Evolutionary conservation across 305 asterid species (phyloP).

Genomic region (Andrographis paniculata): DNA sequence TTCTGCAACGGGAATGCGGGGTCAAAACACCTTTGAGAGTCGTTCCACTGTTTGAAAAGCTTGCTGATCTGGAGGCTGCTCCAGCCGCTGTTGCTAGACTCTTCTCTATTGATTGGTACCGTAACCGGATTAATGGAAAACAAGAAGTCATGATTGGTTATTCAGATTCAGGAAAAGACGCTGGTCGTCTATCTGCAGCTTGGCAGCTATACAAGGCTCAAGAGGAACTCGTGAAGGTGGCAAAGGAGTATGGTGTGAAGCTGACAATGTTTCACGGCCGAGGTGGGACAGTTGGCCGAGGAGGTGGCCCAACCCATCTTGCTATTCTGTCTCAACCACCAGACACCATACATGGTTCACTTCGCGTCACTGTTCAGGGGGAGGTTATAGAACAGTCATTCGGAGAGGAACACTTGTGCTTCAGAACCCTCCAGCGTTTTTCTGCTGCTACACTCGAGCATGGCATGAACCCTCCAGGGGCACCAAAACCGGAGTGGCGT

Average conservation of each 20-base stretch:
- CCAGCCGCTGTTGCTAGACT: conserved; percentile 80
- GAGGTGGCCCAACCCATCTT: conserved; percentile 94
- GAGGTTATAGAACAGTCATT: conserved; percentile 83
- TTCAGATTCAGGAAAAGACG: conserved; percentile 91
- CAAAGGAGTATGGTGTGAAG: conserved; percentile 68
- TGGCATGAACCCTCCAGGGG: conserved; percentile 74
- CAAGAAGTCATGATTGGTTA: conserved; percentile 96
- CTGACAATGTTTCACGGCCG: conserved; percentile 86
- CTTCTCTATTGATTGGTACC: conserved; percentile 78
- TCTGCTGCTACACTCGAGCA: conserved; percentile 94
- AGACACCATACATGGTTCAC: conserved; percentile 78
- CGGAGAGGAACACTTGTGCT: conserved; percentile 88
- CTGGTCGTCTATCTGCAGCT: conserved; percentile 90
- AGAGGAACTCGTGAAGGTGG: conserved; percentile 84
- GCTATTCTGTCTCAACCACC: conserved; percentile 94
- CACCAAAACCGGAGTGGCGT: conserved; percentile 93
- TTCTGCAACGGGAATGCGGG: conserved; percentile 73
- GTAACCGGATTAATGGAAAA: conserved; percentile 62
- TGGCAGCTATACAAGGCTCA: conserved; percentile 90
- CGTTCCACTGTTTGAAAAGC: conserved; percentile 77
- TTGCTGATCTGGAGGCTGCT: conserved; percentile 79
- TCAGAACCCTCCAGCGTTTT: conserved; percentile 78
- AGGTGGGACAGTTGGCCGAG: conserved; percentile 86
- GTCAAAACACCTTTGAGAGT: conserved; percentile 64
- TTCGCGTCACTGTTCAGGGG: conserved; percentile 89